Evolutionary conservation across 2,329 filamentous ascomycete genomes (phyloP).

Genomic region (Fusarium sambucinum): DNA sequence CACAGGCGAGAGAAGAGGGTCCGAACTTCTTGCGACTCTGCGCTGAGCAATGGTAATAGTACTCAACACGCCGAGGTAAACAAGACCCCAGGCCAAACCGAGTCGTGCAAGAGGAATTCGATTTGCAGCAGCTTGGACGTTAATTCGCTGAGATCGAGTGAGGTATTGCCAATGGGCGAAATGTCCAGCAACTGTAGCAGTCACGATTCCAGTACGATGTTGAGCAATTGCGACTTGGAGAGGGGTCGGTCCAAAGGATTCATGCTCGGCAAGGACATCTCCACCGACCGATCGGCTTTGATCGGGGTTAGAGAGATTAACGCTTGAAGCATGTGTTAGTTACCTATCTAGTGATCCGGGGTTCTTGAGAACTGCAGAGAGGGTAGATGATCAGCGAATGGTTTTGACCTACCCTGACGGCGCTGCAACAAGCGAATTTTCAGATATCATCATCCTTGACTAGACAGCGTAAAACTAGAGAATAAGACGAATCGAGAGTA

Average conservation of each 20-base stretch:
- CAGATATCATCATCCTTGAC: constrained; percentile 27
- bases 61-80: constrained; percentile 44
- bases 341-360: constrained; percentile 4
- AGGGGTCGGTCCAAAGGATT: constrained; percentile 47
- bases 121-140: constrained; percentile 34
- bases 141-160: constrained; percentile 36
- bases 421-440: constrained; percentile 21
- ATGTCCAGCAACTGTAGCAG: constrained; percentile 44
- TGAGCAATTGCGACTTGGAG: constrained; percentile 42
- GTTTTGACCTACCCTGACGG: constrained; percentile 31
- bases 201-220: constrained; percentile 43
- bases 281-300: constrained; percentile 44
- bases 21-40: constrained; percentile 27
- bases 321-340: constrained; percentile 41
- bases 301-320: constrained; percentile 41
- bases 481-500: neutral
- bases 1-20: constrained; percentile 19
- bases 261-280: constrained; percentile 45
- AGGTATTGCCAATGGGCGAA: constrained; percentile 47
- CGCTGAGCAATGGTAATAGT: constrained; percentile 43
- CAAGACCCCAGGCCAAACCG: constrained; percentile 43
- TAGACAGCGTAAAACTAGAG: neutral
- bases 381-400: constrained; percentile 13
- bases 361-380: constrained; percentile 9
- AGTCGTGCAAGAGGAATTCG: constrained; percentile 39